These are phyloP conservation scores for Aspergillus leporis DNA, from an alignment of 495 filamentous ascomycete species.

Conservation along the genomic window DNA sequence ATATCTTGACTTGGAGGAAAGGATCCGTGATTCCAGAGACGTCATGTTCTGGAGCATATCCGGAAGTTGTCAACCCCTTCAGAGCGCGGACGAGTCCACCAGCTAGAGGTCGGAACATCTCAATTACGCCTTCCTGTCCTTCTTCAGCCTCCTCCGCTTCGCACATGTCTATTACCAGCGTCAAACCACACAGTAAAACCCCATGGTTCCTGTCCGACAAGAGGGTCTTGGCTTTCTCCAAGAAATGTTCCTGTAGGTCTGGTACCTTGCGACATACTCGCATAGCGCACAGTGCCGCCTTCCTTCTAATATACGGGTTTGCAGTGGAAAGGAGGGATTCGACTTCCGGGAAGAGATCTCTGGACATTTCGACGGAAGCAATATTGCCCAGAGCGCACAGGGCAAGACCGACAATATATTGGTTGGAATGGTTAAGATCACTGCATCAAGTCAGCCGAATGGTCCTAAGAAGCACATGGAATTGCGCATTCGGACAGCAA, in stretches of 20 bases:
- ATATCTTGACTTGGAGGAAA: slow-evolving; percentile 96
- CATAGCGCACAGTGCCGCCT: slow-evolving; percentile 99
- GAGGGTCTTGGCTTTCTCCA: slow-evolving; percentile 89
- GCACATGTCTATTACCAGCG: slow-evolving; percentile 87
- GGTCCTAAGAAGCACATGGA: not conserved
- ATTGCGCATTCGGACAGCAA: slow-evolving; percentile 1
- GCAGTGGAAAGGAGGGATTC: slow-evolving; percentile 86
- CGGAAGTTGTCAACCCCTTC: slow-evolving; percentile 88
- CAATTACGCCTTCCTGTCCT: slow-evolving; percentile 79
- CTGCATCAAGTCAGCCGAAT: slow-evolving; percentile 45
- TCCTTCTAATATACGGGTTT: slow-evolving; percentile 95
- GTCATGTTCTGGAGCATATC: slow-evolving; percentile 97
- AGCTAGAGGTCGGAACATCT: slow-evolving; percentile 83
- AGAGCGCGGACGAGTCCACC: slow-evolving; percentile 81
- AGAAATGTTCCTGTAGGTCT: slow-evolving; percentile 93
- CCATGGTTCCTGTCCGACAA: slow-evolving; percentile 92
- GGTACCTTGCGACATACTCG: slow-evolving; percentile 97
- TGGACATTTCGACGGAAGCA: slow-evolving; percentile 96
- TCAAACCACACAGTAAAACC: slow-evolving; percentile 88
- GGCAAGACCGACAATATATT: slow-evolving; percentile 96
- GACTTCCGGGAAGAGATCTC: slow-evolving; percentile 93
- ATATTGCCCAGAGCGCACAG: slow-evolving; percentile 96
- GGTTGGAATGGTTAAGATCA: slow-evolving; percentile 95
- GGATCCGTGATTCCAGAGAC: slow-evolving; percentile 97
- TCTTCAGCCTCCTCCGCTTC: slow-evolving; percentile 91